Percentiles rank a stretch among this genome's conserved stretches.
Conservation (phyloP, 2,329 filamentous ascomycete species). For the Colletotrichum euphorbiae region DNA sequence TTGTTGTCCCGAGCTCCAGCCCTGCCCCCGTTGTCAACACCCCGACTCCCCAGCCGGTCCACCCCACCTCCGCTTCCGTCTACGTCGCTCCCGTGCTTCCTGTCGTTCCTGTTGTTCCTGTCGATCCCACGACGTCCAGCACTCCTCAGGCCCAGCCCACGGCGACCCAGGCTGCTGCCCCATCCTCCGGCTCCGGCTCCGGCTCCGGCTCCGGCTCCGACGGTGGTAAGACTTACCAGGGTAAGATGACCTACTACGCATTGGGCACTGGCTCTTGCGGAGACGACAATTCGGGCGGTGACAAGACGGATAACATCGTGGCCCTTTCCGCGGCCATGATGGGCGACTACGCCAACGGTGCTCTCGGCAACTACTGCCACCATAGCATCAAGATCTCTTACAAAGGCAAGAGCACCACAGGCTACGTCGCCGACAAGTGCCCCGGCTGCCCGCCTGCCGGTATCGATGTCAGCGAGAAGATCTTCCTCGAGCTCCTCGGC, state of each 20-base stretch:
- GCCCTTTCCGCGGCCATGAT: constrained; percentile 76
- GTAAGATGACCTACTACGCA: constrained; percentile 81
- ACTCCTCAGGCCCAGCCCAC: constrained; percentile 32
- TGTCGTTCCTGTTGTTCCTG: constrained; percentile 7
- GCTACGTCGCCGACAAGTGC: constrained; percentile 80
- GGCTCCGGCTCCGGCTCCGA: constrained; percentile 34
- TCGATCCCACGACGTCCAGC: constrained; percentile 27
- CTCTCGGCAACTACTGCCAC: constrained; percentile 72
- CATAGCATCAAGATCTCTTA: constrained; percentile 72
- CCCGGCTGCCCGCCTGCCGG: constrained; percentile 68
- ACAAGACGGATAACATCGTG: constrained; percentile 70
- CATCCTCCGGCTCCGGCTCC: not conserved
- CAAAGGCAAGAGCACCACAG: constrained; percentile 68
- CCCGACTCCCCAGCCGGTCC: constrained; percentile 41
- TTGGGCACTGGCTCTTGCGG: constrained; percentile 79
- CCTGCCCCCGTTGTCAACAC: constrained; percentile 42
- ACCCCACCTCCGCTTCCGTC: constrained; percentile 26
- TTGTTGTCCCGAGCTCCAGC: constrained; percentile 21
- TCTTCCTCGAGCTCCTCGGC: constrained; percentile 66
- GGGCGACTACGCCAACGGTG: constrained; percentile 71
- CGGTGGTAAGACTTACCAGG: constrained; percentile 55
- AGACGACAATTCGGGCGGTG: constrained; percentile 66
- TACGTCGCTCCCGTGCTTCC: constrained; percentile 27
- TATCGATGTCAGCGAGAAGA: constrained; percentile 71
- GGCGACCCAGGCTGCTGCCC: constrained; percentile 35